A percentile compares a stretch with the other conserved stretches of the same genome.
phyloP scores from a whole-genome alignment of 2,329 filamentous ascomycete genomes.

The Apiospora kogelbergensis region DNA sequence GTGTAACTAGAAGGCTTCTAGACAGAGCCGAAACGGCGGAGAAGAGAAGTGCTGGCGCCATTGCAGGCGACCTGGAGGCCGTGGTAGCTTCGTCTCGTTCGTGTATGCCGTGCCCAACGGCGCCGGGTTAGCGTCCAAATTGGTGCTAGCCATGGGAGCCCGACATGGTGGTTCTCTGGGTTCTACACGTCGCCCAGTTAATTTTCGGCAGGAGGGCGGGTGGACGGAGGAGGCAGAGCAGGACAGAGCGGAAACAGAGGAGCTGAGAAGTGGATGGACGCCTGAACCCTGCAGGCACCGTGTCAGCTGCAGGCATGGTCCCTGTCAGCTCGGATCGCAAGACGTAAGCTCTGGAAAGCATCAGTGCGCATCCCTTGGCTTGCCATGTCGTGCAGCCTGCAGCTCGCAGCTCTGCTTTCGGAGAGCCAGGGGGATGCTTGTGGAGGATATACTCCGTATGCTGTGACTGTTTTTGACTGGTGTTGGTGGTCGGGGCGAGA shows the following conservation, averaged over 20 bases:
- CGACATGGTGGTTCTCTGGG: neutral
- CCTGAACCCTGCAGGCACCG: neutral
- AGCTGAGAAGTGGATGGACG: neutral
- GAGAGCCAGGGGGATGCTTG: no score
- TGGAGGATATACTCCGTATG: no score
- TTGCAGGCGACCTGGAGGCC: no score
- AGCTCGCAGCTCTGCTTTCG: no score
- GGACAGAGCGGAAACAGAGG: no score
- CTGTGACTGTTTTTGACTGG: no score
- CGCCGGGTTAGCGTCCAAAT: neutral
- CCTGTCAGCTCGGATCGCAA: neutral
- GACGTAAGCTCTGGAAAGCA: neutral
- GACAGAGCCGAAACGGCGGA: neutral
- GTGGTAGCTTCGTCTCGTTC: neutral
- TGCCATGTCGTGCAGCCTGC: no score
- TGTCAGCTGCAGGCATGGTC: neutral
- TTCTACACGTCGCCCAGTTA: neutral
- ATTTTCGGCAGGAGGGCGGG: neutral
- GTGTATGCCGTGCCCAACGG: neutral
- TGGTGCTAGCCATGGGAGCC: neutral
- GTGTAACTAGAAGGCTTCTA: neutral
- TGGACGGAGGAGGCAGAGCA: neutral
- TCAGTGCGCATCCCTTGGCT: neutral
- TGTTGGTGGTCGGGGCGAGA: no score
- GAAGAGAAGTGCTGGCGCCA: neutral